Conservation (phyloP, 352 stramenopile species). For the Phytophthora pistaciae region DNA sequence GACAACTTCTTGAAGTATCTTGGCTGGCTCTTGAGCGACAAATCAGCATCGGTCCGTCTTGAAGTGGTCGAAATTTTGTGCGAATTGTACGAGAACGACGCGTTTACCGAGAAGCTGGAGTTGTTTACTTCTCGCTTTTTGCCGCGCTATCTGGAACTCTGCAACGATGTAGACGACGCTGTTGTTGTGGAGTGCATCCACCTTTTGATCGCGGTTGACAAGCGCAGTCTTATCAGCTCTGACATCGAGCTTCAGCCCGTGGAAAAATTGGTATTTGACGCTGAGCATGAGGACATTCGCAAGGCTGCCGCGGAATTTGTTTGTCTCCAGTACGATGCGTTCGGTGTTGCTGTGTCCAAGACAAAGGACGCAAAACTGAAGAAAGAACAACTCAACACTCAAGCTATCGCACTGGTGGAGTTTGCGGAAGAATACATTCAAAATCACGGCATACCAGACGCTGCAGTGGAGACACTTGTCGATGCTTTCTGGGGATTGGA, state of each 20-base stretch:
- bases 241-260: conserved; percentile 81
- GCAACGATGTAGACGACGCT: conserved; percentile 77
- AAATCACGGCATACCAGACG: conserved; percentile 66
- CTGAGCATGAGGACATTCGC: conserved; percentile 74
- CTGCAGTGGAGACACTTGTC: conserved; percentile 79
- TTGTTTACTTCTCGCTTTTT: conserved; percentile 86
- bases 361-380: conserved; percentile 67
- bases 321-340: conserved; percentile 90
- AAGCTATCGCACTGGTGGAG: conserved; percentile 90
- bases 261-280: conserved; percentile 86
- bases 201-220: conserved; percentile 85
- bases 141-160: conserved; percentile 81
- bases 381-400: conserved; percentile 85
- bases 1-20: conserved; percentile 97
- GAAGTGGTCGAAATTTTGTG: conserved; percentile 87
- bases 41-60: conserved; percentile 83
- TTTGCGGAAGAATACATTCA: conserved; percentile 89
- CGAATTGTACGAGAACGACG: conserved; percentile 85
- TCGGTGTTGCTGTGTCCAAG: conserved; percentile 79
- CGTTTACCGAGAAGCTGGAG: conserved; percentile 70
- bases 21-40: conserved; percentile 96
- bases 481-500: conserved; percentile 88
- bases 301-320: conserved; percentile 88
- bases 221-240: conserved; percentile 80
- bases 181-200: conserved; percentile 80